phyloP scores from a whole-genome alignment of 2,329 filamentous ascomycete species.

The Arthroderma uncinatum region DNA sequence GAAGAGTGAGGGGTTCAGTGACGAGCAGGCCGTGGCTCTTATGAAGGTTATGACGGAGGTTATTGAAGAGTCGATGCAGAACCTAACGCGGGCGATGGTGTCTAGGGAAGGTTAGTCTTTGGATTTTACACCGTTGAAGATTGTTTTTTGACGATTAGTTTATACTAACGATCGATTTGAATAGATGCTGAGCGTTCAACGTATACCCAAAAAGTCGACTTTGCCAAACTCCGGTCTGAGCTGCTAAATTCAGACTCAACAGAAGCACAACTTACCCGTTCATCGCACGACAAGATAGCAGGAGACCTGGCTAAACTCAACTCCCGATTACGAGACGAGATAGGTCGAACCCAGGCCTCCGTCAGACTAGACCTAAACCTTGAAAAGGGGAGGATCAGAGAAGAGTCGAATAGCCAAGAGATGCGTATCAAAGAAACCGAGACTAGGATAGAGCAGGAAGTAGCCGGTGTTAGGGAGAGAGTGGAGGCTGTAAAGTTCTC shows the following conservation, averaged over 20 bases:
- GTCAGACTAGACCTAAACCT: conserved; percentile 88
- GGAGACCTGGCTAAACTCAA: conserved; percentile 94
- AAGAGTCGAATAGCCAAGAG: conserved; percentile 93
- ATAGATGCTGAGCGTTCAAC: conserved; percentile 42
- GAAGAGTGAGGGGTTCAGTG: conserved; percentile 83
- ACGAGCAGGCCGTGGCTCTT: conserved; percentile 93
- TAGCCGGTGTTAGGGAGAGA: conserved; percentile 77
- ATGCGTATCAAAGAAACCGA: conserved; percentile 98
- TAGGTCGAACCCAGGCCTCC: conserved; percentile 84
- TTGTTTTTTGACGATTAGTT: neutral
- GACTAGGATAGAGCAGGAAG: conserved; percentile 96
- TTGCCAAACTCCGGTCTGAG: conserved; percentile 91
- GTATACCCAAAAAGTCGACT: conserved; percentile 85
- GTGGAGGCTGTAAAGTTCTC: conserved; percentile 97
- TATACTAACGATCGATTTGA: neutral
- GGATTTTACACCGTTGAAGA: neutral
- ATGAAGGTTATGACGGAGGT: conserved; percentile 96
- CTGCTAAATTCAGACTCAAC: conserved; percentile 84
- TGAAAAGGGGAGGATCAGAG: conserved; percentile 89
- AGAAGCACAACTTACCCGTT: conserved; percentile 76
- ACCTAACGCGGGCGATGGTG: conserved; percentile 95
- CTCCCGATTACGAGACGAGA: conserved; percentile 80
- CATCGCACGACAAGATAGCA: conserved; percentile 80
- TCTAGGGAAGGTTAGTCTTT: conserved; percentile 67
- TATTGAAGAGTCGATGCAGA: conserved; percentile 96